phyloP scores from a whole-genome alignment of 176 grass and related monocot genomes.

The Microstegium vimineum region DNA sequence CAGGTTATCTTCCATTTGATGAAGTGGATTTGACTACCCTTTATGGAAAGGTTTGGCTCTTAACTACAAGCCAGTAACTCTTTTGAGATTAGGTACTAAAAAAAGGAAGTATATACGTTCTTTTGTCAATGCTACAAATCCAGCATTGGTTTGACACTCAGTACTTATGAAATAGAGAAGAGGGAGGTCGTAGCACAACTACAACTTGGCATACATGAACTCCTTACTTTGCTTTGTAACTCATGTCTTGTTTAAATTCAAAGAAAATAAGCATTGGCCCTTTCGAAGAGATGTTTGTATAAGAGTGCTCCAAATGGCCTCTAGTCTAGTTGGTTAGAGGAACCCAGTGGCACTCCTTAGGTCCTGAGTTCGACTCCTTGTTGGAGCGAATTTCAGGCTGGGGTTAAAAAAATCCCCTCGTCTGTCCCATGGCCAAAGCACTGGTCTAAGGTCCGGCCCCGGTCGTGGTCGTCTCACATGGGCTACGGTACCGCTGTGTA shows the following conservation, averaged over 20 bases:
- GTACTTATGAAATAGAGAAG: background rate
- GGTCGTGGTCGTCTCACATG: too few species aligned
- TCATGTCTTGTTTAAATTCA: background rate
- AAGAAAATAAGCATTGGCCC: slow-evolving; percentile 5
- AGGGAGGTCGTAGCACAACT: background rate
- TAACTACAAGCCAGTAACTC: background rate
- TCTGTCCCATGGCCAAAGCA: too few species aligned
- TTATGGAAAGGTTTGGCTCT: slow-evolving; percentile 74
- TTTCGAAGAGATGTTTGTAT: slow-evolving; percentile 12
- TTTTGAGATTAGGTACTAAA: background rate
- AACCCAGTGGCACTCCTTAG: too few species aligned
- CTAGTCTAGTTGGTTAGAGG: too few species aligned
- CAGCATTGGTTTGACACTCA: background rate
- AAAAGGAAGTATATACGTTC: background rate
- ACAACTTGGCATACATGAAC: background rate
- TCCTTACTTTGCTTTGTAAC: background rate
- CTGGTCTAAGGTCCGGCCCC: too few species aligned
- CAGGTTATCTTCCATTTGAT: slow-evolving; percentile 99
- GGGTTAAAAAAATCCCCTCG: too few species aligned
- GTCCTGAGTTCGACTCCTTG: too few species aligned
- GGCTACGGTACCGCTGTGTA: too few species aligned
- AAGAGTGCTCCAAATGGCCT: too few species aligned
- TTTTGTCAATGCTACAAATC: background rate
- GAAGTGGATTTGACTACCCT: slow-evolving; percentile 96
- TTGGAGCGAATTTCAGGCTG: too few species aligned